Percentiles rank a stretch among this genome's conserved stretches.
Conservation (phyloP, 495 filamentous ascomycete genomes). For the Rostrohypoxylon terebratum region DNA sequence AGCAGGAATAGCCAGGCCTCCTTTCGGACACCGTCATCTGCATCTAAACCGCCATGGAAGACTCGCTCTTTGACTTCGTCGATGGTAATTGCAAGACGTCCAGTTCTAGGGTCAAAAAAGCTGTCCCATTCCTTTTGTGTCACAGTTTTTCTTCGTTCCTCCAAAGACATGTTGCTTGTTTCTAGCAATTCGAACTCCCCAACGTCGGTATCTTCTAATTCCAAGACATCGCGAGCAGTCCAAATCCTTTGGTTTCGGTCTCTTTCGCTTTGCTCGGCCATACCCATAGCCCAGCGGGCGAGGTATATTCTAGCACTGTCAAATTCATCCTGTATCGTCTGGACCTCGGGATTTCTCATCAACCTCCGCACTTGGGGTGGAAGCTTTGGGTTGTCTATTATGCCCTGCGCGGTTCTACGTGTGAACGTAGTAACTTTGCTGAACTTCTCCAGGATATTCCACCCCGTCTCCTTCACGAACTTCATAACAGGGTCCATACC, state of each 20-base stretch:
- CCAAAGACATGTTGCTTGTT: constrained; percentile 76
- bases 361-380: constrained; percentile 87
- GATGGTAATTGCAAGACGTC: constrained; percentile 78
- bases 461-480: constrained; percentile 93
- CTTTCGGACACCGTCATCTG: constrained; percentile 90
- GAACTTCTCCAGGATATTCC: constrained; percentile 94
- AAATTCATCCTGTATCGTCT: constrained; percentile 95
- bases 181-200: constrained; percentile 97
- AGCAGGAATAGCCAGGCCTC: constrained; percentile 97
- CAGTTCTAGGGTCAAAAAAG: constrained; percentile 81
- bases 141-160: constrained; percentile 80
- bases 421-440: constrained; percentile 98
- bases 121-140: constrained; percentile 86
- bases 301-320: constrained; percentile 95
- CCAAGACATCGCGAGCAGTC: constrained; percentile 91
- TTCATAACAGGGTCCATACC: constrained; percentile 97
- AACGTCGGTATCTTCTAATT: constrained; percentile 92
- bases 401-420: constrained; percentile 87
- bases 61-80: constrained; percentile 96
- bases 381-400: constrained; percentile 87
- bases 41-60: constrained; percentile 92
- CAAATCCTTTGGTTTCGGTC: constrained; percentile 88
- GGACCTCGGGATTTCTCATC: constrained; percentile 92
- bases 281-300: constrained; percentile 97
- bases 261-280: constrained; percentile 93